Evolutionary conservation across 495 filamentous ascomycete species (phyloP), one percentile per base, ranked within the genome.

Genomic region (Talaromyces borbonicus): DNA sequence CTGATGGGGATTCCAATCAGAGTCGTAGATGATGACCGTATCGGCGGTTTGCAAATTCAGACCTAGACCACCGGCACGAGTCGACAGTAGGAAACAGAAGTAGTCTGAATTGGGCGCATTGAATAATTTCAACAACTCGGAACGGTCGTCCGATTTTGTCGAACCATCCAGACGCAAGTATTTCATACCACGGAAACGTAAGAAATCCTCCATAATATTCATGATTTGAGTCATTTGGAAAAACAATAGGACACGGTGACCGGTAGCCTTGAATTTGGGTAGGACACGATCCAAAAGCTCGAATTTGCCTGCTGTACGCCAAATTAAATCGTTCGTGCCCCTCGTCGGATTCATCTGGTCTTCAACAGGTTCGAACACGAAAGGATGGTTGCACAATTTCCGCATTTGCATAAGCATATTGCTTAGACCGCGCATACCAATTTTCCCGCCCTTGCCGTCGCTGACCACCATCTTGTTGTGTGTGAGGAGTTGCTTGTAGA

Each of bases 161-260:
- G 88, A 87, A 62, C 92, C 92, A 55, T 98, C 92, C 36, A 98
- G 75, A 49, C 92, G 88, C 33, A 98, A 74, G 60, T 95, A 98
- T 46, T 79, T 66, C 51, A 94, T 72, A 22, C 80, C 82, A 36
- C 86, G 78, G 47, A 85, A 79, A 4, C 92, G 85, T 43, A 98
- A 71, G 65, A 92, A 98, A 64, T 98, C 92, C 55, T 98, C 92
- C 93, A 98, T 97, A 60, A 98, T 98, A 62, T 98, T 95, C 92
- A 98, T 98, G 57, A 98, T 98, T 31, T 94, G 87, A 2, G 92
- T 98, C 92, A 98, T 98, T 64, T 98, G 92, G 77, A 98, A 98
- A 77, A 98, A 98, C 83, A 98, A 97, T 58, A 98, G 63, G 40
- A 96, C 88, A 54, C 93, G 83, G 75, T 98, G 92, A 27, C 85